Base-by-base conservation (phyloP, 805 yeast genomes). In the Barnettozyma salicaria region DNA sequence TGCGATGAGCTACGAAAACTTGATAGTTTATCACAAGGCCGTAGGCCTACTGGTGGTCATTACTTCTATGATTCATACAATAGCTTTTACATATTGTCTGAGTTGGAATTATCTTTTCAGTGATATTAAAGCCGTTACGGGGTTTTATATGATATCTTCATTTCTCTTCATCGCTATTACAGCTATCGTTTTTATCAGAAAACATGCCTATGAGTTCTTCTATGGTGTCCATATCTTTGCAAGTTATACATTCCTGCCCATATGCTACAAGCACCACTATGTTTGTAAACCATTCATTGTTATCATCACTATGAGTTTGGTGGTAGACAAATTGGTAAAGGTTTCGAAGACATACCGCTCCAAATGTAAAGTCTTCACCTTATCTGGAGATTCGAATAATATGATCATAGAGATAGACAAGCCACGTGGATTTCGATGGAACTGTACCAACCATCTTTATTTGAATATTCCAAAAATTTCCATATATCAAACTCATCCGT, bases 401-500 rank as follows among this genome's bases (percentile, higher is more conserved):
- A 7, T 38, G 5, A 19, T 38, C 13, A 30, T 38, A 19, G 35
- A 34, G 19, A 34, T 38, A 7, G 10, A n/a, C 12, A 38, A 33
- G 23, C 41, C 41, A 3, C 16, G 23, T 5, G 36, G 27, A 8
- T 51, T 52, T 40, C 27, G 35, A 2, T 50, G 51, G 50, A 26
- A 36, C 5, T 39, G 47, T n/a, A 34, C 57, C 7, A 47, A 45
- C 32, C 58, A 54, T 38, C 30, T 54, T 13, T 54, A 51, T 29
- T 36, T 52, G 5, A 45, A 43, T 6, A 47, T 54, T 3, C 57
- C 59, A 6, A 24, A 22, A 3, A 36, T 53, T 11, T 37, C 33
- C 4, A 3, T 40, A 14, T 41, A 44, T 22, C 52, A 54, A 34
- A 41, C 57, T 4, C 57, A 54, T 27, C 59, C 59, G n/a, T 52